phyloP scores from a whole-genome alignment of 2,329 filamentous ascomycete species.

The Aspergillaceae sp. region DNA sequence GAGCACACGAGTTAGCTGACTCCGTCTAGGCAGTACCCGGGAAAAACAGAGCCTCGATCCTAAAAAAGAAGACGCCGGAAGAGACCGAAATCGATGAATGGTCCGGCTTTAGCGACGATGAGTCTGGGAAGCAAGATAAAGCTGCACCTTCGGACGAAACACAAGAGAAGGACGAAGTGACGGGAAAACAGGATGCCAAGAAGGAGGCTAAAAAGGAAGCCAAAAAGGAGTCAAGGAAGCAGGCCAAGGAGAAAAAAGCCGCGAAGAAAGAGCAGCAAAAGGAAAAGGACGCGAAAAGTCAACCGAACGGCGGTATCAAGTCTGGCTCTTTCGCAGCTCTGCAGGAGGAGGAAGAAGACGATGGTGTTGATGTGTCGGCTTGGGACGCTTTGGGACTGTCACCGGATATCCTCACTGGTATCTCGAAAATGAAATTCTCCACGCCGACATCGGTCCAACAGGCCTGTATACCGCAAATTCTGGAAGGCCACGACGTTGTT shows the following conservation, averaged over 20 bases:
- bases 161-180: constrained; percentile 12
- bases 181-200: constrained; percentile 6
- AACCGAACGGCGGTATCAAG: constrained; percentile 27
- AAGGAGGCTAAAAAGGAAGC: constrained; percentile 16
- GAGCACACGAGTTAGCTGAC: constrained; percentile 3
- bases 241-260: constrained; percentile 14
- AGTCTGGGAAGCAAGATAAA: constrained; percentile 14
- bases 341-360: constrained; percentile 42
- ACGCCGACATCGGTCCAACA: constrained; percentile 76
- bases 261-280: constrained; percentile 19
- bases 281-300: constrained; percentile 21
- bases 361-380: constrained; percentile 60
- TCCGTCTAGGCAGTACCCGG: constrained; percentile 24
- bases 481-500: constrained; percentile 80
- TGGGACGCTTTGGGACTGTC: constrained; percentile 73
- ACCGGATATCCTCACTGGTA: constrained; percentile 58
- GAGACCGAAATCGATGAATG: constrained; percentile 47
- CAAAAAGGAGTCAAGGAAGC: constrained; percentile 7
- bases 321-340: constrained; percentile 29
- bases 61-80: constrained; percentile 15
- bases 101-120: constrained; percentile 55
- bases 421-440: constrained; percentile 71
- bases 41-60: constrained; percentile 25
- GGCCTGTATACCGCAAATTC: constrained; percentile 69
- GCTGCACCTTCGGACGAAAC: constrained; percentile 5